These are phyloP conservation scores for Fraxinus pennsylvanica DNA, from an alignment of 257 asterid species.

Conservation along the genomic window DNA sequence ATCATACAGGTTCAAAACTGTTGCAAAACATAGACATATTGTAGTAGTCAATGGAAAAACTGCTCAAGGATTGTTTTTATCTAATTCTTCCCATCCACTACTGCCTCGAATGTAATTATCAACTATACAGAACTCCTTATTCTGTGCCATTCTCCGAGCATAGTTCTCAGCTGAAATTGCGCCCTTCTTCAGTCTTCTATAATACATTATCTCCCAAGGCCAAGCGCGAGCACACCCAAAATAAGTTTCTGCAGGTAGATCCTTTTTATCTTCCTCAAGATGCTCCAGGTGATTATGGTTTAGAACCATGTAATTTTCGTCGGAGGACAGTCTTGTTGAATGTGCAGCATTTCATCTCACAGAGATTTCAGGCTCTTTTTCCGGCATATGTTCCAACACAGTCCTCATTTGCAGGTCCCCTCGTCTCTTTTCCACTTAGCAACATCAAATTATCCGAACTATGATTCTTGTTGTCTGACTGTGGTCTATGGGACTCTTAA, in stretches of 20 bases:
- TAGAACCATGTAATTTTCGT: constrained; percentile 43
- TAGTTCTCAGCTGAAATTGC: constrained; percentile 51
- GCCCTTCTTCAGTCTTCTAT: constrained; percentile 51
- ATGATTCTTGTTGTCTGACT: constrained; percentile 25
- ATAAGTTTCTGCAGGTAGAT: constrained; percentile 36
- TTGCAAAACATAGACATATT: constrained; percentile 1
- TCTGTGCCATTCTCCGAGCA: constrained; percentile 49
- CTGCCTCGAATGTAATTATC: constrained; percentile 63
- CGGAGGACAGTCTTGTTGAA: constrained; percentile 11
- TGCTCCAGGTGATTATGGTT: constrained; percentile 38
- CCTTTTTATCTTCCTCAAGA: constrained; percentile 38
- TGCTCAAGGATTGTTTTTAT: constrained; percentile 32
- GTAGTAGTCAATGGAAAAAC: background rate
- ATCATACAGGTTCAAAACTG: background rate
- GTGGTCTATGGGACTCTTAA: constrained; percentile 5
- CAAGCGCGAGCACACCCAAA: constrained; percentile 67
- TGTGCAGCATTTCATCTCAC: background rate
- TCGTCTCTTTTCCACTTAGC: constrained; percentile 15
- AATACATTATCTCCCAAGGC: constrained; percentile 68
- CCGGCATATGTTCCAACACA: constrained; percentile 16
- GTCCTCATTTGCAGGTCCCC: constrained; percentile 25
- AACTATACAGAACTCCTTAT: constrained; percentile 50
- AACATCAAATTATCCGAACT: constrained; percentile 20
- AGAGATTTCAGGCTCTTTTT: constrained; percentile 12
- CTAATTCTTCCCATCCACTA: constrained; percentile 57